Base-by-base conservation (phyloP, 352 stramenopile species). In the Pythium volutum region DNA sequence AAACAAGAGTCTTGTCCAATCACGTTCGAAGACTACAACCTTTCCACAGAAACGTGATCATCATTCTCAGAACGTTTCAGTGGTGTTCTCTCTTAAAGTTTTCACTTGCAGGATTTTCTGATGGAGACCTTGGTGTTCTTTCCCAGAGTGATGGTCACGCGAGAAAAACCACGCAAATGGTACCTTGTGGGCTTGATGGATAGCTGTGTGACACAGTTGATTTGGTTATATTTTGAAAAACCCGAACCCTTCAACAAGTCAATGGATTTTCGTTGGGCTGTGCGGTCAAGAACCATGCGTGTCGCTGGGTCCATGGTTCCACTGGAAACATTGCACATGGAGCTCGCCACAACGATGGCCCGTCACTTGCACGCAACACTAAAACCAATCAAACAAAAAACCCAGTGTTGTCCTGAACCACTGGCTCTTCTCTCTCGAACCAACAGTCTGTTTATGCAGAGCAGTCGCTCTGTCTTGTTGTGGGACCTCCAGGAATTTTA, bases 401-500 rank as follows among this genome's bases (percentile, higher is more conserved):
- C 31, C 51, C 23, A 58, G 51, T 38, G 36, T n/a, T n/a, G n/a
- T n/a, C 36, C 20, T 16, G 49, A 55, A 55, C 34, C 51, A 23
- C 23, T 16, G 53, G 56, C 58, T 58, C 58, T 45, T 65, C 49
- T 65, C 58, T 64, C 38, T 15, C 57, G 22, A n/a, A 58, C 47
- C 49, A 65, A 65, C 58, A 59, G 54, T 56, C 57, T 64, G 57
- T 58, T 65, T 51, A 26, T 53, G n/a, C 27, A 38, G 48, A 33
- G 49, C 20, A 47, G 50, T 43, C 20, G 23, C 26, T 55, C 46
- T 56, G 56, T 63, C 56, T 63, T 48, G 43, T 63, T 43, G 56
- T 63, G 46, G 46, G 56, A 22, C n/a, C 41, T 42, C 36, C 16
- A 43, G 27, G 33, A 42, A 59, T 25, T 8, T 36, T 36, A 11